These are phyloP conservation scores for Cochlearia excelsa DNA, from an alignment of 345 rosid species.

Conservation along the genomic window DNA sequence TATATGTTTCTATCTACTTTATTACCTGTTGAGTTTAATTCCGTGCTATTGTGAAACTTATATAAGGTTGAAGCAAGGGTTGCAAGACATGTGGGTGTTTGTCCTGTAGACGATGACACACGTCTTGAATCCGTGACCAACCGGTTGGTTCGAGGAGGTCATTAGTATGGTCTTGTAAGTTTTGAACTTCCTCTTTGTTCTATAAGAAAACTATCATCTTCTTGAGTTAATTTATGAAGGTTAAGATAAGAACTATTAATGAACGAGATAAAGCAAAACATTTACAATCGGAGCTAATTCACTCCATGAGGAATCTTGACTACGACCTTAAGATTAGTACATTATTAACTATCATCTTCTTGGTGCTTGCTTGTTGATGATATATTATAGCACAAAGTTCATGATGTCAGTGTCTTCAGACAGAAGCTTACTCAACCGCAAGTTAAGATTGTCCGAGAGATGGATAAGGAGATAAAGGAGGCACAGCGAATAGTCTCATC, in stretches of 20 bases:
- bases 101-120: background rate
- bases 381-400: constrained; percentile 1
- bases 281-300: constrained; percentile 18
- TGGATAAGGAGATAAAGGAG: constrained; percentile 67
- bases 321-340: background rate
- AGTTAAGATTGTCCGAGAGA: constrained; percentile 43
- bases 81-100: constrained; percentile 2
- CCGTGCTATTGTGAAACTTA: constrained; percentile 4
- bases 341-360: background rate
- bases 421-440: constrained; percentile 34
- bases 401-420: background rate
- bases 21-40: background rate
- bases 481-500: constrained; percentile 60
- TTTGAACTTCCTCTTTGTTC: constrained; percentile 8
- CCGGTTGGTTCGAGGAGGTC: background rate
- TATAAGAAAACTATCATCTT: background rate
- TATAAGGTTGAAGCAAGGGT: background rate
- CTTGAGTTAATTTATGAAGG: background rate
- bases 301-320: background rate
- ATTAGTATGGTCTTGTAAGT: constrained; percentile 10
- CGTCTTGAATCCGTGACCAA: constrained; percentile 11
- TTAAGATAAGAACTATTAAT: constrained; percentile 1
- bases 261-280: constrained; percentile 16
- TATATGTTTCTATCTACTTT: constrained; percentile 2
- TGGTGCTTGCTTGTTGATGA: constrained; percentile 6